phyloP scores from a whole-genome alignment of 139 green algal species.

The Pleodorina starrii region DNA sequence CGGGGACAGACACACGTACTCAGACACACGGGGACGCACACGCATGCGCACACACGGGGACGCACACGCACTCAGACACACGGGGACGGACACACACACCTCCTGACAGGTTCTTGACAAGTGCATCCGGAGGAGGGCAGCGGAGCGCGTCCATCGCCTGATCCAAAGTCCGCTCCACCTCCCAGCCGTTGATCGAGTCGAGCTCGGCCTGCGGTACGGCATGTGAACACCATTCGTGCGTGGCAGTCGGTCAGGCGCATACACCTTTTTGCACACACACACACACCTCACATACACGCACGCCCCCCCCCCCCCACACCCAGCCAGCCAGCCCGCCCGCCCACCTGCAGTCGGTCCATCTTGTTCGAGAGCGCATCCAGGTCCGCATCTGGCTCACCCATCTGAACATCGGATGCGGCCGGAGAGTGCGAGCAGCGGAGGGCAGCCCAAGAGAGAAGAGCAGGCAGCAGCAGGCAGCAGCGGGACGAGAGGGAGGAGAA shows the following conservation, averaged over 20 bases:
- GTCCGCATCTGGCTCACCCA: conserved; percentile 81
- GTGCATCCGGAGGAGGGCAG: conserved; percentile 75
- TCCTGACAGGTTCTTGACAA: conserved; percentile 53
- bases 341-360: conserved; percentile 82
- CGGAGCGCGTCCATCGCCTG: conserved; percentile 85
- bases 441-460: too few species aligned
- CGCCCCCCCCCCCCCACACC: too few species aligned
- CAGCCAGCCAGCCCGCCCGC: too few species aligned
- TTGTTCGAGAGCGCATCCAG: conserved; percentile 80
- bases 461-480: too few species aligned
- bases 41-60: too few species aligned
- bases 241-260: background rate
- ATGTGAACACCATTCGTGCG: background rate
- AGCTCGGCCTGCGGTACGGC: conserved; percentile 69
- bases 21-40: too few species aligned
- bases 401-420: too few species aligned
- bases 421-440: too few species aligned
- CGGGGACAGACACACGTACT: too few species aligned
- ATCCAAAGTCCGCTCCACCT: conserved; percentile 84
- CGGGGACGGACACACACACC: too few species aligned
- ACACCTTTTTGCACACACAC: background rate
- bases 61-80: too few species aligned
- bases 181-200: conserved; percentile 87
- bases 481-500: too few species aligned
- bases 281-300: background rate